Conservation (phyloP, 129 eudicot species). For the Chrysanthemum makinoi region DNA sequence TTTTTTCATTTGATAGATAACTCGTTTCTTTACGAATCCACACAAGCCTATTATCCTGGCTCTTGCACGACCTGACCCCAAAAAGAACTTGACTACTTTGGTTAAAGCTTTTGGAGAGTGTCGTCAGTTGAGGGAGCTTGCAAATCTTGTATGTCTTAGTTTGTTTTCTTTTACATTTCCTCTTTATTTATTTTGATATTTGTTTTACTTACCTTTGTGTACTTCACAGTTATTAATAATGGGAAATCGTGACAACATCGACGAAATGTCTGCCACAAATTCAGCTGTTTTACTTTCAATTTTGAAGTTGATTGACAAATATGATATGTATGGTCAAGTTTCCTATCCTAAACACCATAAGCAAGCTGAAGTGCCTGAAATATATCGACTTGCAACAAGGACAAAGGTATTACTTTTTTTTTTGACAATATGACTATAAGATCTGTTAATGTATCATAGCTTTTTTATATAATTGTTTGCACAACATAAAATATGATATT, state of each 20-base stretch:
- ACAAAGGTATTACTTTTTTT: slow-evolving; percentile 57
- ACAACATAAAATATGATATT: too few species aligned
- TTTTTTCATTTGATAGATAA: slow-evolving; percentile 45
- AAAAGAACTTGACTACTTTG: slow-evolving; percentile 73
- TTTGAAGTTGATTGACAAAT: slow-evolving; percentile 78
- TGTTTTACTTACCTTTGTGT: slow-evolving; percentile 1
- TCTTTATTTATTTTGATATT: slow-evolving; percentile 12
- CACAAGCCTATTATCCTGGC: slow-evolving; percentile 89
- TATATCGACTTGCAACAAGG: slow-evolving; percentile 85
- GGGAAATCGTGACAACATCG: slow-evolving; percentile 83
- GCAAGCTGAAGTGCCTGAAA: slow-evolving; percentile 82
- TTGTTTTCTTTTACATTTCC: background rate
- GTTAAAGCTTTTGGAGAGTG: slow-evolving; percentile 94
- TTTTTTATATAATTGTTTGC: too few species aligned
- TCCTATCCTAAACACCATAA: slow-evolving; percentile 93
- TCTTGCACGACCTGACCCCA: slow-evolving; percentile 87
- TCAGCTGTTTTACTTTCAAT: slow-evolving; percentile 71
- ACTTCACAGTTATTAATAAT: slow-evolving; percentile 65
- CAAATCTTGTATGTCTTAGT: slow-evolving; percentile 65
- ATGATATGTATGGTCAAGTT: slow-evolving; percentile 87
- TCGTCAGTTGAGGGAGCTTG: slow-evolving; percentile 73
- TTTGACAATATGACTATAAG: too few species aligned
- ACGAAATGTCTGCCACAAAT: slow-evolving; percentile 76
- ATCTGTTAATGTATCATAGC: too few species aligned
- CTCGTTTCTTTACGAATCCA: slow-evolving; percentile 76